Evolutionary conservation across 192 early-diverging fungal species (phyloP), one percentile per base, ranked within the genome.

Genomic region (Ramicandelaber brevisporus): DNA sequence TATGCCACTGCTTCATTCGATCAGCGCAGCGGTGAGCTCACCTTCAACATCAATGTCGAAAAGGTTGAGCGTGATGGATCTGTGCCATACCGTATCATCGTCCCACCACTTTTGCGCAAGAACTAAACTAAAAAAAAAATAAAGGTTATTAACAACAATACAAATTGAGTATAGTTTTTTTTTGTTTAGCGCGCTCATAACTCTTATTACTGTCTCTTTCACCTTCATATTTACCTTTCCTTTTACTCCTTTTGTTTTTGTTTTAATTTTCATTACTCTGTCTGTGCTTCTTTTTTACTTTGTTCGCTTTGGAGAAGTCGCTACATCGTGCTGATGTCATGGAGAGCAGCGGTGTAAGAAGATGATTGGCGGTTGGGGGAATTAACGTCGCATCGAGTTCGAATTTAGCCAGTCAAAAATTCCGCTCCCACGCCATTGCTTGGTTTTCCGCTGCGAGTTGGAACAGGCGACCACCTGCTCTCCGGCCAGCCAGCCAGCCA

Each of bases 21-120:
- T 33, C 14, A 44, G 12, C 14, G n/a, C 1, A 27, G 35, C 17
- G 23, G 31, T 11, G 40, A 49, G 17, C n/a, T 68, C 29, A 46
- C 51, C 16, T 54, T 68, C 34, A 47, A 53, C 16, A 51, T 68
- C 26, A 49, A 56, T 20, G 59, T 63, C 11, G 59, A 68, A 45
- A 64, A 57, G 29, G 26, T 54, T 21, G 47, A 48, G 33, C 56
- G 61, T 27, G 20, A 38, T 4, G 54, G 54, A 28, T 50, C 50
- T 13, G 41, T 44, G 30, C 46, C 61, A 6, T 68, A 68, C 37
- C 43, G 29, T 0, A 36, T 68, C 21, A 33, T 46, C 16, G 54
- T 68, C 3, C 48, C 50, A 5, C 30, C 41, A 5, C 33, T 59
- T 12, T 26, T 36, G 14, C 15, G 21, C 18, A 17, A 14, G 20